phyloP scores from a whole-genome alignment of 768 basidiomycete species.

The Suillus spraguei region DNA sequence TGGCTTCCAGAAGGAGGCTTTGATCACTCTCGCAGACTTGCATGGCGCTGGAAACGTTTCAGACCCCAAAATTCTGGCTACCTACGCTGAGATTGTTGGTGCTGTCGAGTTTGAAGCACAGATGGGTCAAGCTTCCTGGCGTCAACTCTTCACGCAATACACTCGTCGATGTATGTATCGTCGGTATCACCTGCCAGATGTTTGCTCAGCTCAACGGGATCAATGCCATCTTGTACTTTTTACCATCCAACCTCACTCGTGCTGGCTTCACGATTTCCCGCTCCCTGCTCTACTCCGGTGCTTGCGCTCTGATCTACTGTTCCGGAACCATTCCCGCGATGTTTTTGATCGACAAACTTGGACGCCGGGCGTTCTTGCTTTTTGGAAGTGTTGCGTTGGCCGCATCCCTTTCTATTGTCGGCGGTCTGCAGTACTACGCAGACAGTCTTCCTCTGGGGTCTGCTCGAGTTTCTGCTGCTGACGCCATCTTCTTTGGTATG shows the following conservation, averaged over 20 bases:
- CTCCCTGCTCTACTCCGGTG: constrained; percentile 48
- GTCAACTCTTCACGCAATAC: constrained; percentile 52
- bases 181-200: constrained; percentile 58
- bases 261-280: constrained; percentile 48
- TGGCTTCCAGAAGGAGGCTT: constrained; percentile 50
- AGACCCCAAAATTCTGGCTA: constrained; percentile 43
- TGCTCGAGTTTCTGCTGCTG: constrained; percentile 32
- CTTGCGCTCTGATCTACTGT: constrained; percentile 50
- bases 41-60: constrained; percentile 52
- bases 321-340: constrained; percentile 55
- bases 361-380: constrained; percentile 52
- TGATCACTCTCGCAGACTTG: constrained; percentile 57
- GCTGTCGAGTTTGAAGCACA: constrained; percentile 41
- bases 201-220: constrained; percentile 60
- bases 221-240: constrained; percentile 59
- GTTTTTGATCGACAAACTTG: constrained; percentile 54
- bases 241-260: constrained; percentile 53
- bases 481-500: constrained; percentile 39
- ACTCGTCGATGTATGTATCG: constrained; percentile 45
- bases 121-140: constrained; percentile 46
- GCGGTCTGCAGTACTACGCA: constrained; percentile 49
- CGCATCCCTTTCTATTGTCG: constrained; percentile 49
- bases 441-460: constrained; percentile 41
- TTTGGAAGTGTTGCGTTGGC: constrained; percentile 46
- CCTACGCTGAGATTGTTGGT: constrained; percentile 45